Evolutionary conservation across 805 yeast species (phyloP).

Genomic region (Ogataea neopini): DNA sequence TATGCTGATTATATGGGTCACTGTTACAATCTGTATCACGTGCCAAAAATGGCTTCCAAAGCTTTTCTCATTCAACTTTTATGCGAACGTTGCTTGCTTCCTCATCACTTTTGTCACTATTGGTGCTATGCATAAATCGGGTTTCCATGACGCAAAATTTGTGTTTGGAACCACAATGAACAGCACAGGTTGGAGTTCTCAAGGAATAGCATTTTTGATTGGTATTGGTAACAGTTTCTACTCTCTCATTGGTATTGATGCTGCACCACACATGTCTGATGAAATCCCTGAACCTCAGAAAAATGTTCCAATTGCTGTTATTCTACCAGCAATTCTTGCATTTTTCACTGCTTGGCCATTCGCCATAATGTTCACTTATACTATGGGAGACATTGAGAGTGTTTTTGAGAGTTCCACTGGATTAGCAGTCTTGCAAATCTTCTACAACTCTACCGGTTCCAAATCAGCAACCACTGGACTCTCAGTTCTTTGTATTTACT

Average conservation of each 20-base stretch:
- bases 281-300: constrained; percentile 33
- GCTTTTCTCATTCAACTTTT: constrained; percentile 21
- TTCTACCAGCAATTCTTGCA: constrained; percentile 30
- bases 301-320: constrained; percentile 34
- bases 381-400: constrained; percentile 25
- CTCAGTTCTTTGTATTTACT: constrained; percentile 16
- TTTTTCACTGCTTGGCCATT: constrained; percentile 33
- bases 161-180: constrained; percentile 30
- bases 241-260: constrained; percentile 33
- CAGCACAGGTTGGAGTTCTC: constrained; percentile 33
- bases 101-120: constrained; percentile 26
- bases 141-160: constrained; percentile 20
- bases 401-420: constrained; percentile 18
- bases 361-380: constrained; percentile 33
- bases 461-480: constrained; percentile 17
- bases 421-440: constrained; percentile 14
- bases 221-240: constrained; percentile 33
- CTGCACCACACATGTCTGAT: constrained; percentile 36
- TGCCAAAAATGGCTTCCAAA: constrained; percentile 14
- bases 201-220: constrained; percentile 31
- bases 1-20: constrained; percentile 20
- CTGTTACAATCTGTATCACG: constrained; percentile 20
- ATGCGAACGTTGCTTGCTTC: constrained; percentile 29
- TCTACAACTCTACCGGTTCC: constrained; percentile 19
- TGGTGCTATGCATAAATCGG: constrained; percentile 22